Evolutionary conservation across 371 early-diverging fungal genomes (phyloP), one percentile per base, ranked within the genome.

Genomic region (Agmasoma carcini): DNA sequence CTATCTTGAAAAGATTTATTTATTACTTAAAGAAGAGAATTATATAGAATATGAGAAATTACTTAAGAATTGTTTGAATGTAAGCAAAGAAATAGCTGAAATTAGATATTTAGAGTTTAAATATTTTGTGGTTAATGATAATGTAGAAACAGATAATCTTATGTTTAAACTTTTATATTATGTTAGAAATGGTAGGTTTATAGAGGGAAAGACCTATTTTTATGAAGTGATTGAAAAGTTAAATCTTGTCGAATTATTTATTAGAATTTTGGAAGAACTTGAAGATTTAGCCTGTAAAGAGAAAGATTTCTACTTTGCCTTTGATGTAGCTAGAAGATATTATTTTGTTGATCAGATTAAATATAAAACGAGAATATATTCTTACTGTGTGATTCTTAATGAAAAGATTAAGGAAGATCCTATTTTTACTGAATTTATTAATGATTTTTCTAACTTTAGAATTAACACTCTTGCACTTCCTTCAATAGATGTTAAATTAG

Each of bases 311-410:
- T 25, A 46, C 15, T 17, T 26, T 2, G 36, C 59, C 0, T 63
- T 39, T 53, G 30, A 57, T 15, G 29, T 45, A 20, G 39, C 29
- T 45, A 22, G 27, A 19, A 30, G 33, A n/a, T 50, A 15, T 15
- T 30, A 39, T 14, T 17, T 2, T 1, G 38, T 17, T 15, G 9
- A 41, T 9, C 7, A n/a, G 4, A 7, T 23, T 0, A 39, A 44
- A 17, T 27, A 31, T 23, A 48, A 14, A 22, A 15, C n/a, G 23
- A 5, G 14, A 12, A 22, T 63, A 6, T 45, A 50, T 41, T 36
- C 36, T 23, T 30, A 58, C 5, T 63, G 64, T 53, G 59, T 63
- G 9, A 40, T 63, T 22, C 52, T 63, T 17, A 63, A 63, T 46
- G 37, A 52, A 9, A 26, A 38, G 23, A 43, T 63, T n/a, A 14